Base-by-base conservation (phyloP, 2,329 filamentous ascomycete genomes). In the Peltaster fructicola region DNA sequence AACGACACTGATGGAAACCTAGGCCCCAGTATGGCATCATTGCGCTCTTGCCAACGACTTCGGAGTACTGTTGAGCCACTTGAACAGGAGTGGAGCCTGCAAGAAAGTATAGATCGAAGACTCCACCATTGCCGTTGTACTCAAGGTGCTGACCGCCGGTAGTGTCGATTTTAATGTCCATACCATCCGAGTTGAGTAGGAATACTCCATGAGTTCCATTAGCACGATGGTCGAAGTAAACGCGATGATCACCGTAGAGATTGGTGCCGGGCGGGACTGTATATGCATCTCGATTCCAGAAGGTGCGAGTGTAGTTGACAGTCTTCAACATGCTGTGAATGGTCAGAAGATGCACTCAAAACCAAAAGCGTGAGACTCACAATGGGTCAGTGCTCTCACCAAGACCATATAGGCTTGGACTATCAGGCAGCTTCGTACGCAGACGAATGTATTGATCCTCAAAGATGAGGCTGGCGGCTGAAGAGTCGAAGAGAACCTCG, bases 401-500 rank as follows among this genome's bases (percentile, higher is more conserved):
- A 2, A 85, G 59, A 1, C 80, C 79, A 43, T 88, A 88, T 5
- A 88, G 53, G 38, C 75, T 68, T 0, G 77, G 74, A 26, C 69
- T 56, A 1, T 65, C 48, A 0, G 79, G 77, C 7, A 88, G 57
- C 31, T 59, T 65, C 2, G 78, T 84, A 20, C 74, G 64, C 30
- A 85, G 57, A 11, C 72, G 67, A 13, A 88, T 50, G 40, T 81
- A 88, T 47, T 88, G 78, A 7, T 68, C 68, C 51, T 88, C 73
- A 38, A 82, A 88, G 20, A 88, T 57, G 7, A 88, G 53, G 6
- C 59, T 56, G 4, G 65, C 63, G 1, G 62, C 71, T 1, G 68
- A 68, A 0, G 75, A 78, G 39, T 84, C 72, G 44, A 81, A 80
- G 7, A 81, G 50, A 3, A 66, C 56, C 33, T 72, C 63, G 20